These are phyloP conservation scores for Mycena crocata DNA, from an alignment of 768 basidiomycete genomes.

Conservation along the genomic window DNA sequence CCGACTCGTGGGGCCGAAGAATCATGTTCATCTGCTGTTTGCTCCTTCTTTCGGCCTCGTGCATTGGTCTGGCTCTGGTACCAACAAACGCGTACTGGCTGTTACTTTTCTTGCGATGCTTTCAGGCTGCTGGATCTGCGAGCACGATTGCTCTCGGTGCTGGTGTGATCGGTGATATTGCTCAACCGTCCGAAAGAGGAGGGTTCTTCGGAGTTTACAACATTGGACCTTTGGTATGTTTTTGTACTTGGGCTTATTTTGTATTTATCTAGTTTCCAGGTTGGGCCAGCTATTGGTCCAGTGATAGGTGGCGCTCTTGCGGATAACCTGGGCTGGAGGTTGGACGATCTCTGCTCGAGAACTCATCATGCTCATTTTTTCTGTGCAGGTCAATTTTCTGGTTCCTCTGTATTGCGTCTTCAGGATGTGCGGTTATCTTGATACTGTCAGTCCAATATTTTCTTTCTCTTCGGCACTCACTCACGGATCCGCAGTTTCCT, in stretches of 20 bases:
- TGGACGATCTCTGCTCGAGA: slow-evolving; percentile 13
- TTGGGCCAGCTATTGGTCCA: slow-evolving; percentile 71
- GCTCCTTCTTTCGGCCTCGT: slow-evolving; percentile 70
- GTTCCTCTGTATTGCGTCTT: slow-evolving; percentile 66
- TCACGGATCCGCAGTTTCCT: slow-evolving; percentile 53
- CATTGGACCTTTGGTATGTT: slow-evolving; percentile 67
- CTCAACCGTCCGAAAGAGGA: slow-evolving; percentile 78
- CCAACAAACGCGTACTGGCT: slow-evolving; percentile 78
- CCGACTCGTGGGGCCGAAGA: slow-evolving; percentile 74
- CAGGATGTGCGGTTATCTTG: slow-evolving; percentile 58
- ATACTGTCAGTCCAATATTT: slow-evolving; percentile 52
- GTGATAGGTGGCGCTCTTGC: slow-evolving; percentile 71
- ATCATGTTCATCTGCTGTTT: slow-evolving; percentile 74
- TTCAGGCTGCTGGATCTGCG: slow-evolving; percentile 85
- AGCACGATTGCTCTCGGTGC: slow-evolving; percentile 83
- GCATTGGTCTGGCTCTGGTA: slow-evolving; percentile 66
- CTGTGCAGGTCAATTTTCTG: slow-evolving; percentile 71
- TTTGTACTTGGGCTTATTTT: slow-evolving; percentile 10
- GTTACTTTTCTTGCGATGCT: slow-evolving; percentile 79
- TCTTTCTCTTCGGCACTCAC: slow-evolving; percentile 45
- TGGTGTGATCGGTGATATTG: slow-evolving; percentile 84
- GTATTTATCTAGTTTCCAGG: slow-evolving; percentile 43
- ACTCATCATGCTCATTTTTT: slow-evolving; percentile 4
- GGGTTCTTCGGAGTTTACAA: slow-evolving; percentile 77
- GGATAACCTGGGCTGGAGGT: slow-evolving; percentile 75